Evolutionary conservation across 495 filamentous ascomycete genomes (phyloP), one percentile per base, ranked within the genome.

Genomic region (Pyrenula aspistea): DNA sequence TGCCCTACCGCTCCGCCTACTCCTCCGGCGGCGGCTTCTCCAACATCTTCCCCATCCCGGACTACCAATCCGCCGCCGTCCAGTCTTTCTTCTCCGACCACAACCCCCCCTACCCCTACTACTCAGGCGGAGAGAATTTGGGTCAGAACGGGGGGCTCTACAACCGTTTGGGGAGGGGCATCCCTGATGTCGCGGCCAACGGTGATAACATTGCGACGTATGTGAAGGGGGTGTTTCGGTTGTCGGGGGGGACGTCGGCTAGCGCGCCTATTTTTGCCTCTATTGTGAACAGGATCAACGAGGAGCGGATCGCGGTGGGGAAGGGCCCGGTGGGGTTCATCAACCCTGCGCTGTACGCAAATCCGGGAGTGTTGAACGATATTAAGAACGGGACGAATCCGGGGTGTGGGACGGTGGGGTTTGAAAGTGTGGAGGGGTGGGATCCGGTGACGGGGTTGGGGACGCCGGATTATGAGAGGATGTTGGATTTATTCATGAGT

Each of bases 11-110:
- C 31, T 49, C 24, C 61, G 77, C 31, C 56, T 75, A 80, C 67
- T 67, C 68, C 22, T 82, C 77, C 8, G 83, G 83, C 22, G 83
- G 85, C 36, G 84, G 84, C 12, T 88, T 88, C 68, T 83, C 77
- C 59, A 87, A 88, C 62, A 71, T 86, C 64, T 89, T 83, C 67
- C 62, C 70, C 21, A 65, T 74, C 10, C 83, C 85, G 0, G 53
- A 58, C 4, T 89, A 82, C 62, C 85, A 90, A 63, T 49, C 71
- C 11, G 24, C 62, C 1, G 76, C 76, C 1, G 78, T 89, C 2
- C 62, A 65, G 0, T 60, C 63, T 52, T 85, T 76, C 66, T 70
- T 85, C 52, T 56, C 57, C 11, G 70, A 69, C 51, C 68, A 79
- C 22, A 70, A 77, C 2, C 74, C 72, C 0, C 62, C 61, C 0